phyloP scores from a whole-genome alignment of 257 asterid species.

The Vinca minor region DNA sequence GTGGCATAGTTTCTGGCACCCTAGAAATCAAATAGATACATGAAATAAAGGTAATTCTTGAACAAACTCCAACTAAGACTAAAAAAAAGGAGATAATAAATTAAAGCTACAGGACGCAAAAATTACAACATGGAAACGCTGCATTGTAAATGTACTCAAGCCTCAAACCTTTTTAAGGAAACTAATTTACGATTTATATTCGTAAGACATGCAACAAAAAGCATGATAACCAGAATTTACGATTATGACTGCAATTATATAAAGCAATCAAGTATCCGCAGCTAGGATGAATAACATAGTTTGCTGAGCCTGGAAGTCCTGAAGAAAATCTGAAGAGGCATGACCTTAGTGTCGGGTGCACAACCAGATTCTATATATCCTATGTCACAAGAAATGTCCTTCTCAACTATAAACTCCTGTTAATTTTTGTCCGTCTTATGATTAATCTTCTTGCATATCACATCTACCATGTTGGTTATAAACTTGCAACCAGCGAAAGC shows the following conservation, averaged over 20 bases:
- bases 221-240: background rate
- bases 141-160: background rate
- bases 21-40: conserved; percentile 23
- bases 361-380: too few relatives aligned
- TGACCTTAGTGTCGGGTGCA: too few relatives aligned
- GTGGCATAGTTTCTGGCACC: conserved; percentile 76
- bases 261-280: background rate
- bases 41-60: background rate
- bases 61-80: background rate
- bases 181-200: too few relatives aligned
- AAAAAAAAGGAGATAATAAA: too few relatives aligned
- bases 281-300: background rate
- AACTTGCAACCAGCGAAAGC: background rate
- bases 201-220: background rate
- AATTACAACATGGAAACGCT: background rate
- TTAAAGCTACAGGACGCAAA: too few relatives aligned
- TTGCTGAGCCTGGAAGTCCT: too few relatives aligned
- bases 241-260: background rate
- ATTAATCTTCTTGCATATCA: background rate
- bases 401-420: too few relatives aligned
- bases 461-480: background rate
- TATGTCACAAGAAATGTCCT: too few relatives aligned
- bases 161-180: background rate
- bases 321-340: background rate
- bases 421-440: background rate